Evolutionary conservation across 2,329 filamentous ascomycete genomes (phyloP).

Genomic region (Dactylellina cionopaga): DNA sequence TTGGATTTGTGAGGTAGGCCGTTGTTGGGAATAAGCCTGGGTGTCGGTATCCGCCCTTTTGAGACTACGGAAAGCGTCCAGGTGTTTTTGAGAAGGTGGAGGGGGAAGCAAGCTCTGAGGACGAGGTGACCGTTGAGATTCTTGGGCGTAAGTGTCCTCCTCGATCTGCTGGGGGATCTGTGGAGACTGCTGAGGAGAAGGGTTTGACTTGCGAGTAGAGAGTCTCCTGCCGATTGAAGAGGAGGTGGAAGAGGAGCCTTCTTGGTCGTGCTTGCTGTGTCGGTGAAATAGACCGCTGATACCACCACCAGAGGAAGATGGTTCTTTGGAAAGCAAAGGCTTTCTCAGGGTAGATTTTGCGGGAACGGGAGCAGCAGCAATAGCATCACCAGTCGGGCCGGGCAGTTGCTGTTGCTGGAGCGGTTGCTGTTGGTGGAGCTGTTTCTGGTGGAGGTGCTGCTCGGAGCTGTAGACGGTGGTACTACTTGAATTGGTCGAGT

Average conservation of each 20-base stretch:
- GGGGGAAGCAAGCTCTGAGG: constrained; percentile 49
- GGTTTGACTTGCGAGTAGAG: constrained; percentile 30
- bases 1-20: constrained; percentile 37
- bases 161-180: constrained; percentile 44
- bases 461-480: constrained; percentile 24
- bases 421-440: constrained; percentile 17
- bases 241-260: constrained; percentile 12
- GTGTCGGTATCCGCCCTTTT: constrained; percentile 48
- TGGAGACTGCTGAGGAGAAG: constrained; percentile 38
- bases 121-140: constrained; percentile 27
- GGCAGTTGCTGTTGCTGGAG: constrained; percentile 20
- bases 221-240: constrained; percentile 42
- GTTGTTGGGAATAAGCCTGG: constrained; percentile 37
- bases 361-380: constrained; percentile 20
- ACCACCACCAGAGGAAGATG: constrained; percentile 19
- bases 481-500: constrained; percentile 45
- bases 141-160: constrained; percentile 16
- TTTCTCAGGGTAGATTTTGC: constrained; percentile 48
- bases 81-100: constrained; percentile 33
- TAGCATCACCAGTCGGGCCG: not conserved
- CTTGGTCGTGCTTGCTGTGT: constrained; percentile 35
- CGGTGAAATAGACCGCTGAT: constrained; percentile 45
- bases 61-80: constrained; percentile 45
- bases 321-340: constrained; percentile 32
- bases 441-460: constrained; percentile 10